Evolutionary conservation across 495 filamentous ascomycete species (phyloP).

Genomic region (Emericellopsis terricola): DNA sequence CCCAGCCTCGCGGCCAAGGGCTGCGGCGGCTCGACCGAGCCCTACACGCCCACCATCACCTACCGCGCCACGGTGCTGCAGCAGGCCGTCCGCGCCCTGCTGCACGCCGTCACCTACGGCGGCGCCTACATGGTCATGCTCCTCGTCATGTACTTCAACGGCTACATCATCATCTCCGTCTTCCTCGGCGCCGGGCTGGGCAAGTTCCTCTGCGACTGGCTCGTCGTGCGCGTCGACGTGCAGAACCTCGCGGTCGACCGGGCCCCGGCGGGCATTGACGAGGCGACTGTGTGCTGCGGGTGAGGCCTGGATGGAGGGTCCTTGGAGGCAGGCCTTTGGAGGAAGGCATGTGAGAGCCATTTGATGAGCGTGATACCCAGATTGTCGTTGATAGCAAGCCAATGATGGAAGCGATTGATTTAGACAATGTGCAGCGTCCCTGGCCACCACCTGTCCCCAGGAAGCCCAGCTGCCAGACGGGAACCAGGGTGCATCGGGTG

Average conservation of each 20-base stretch:
- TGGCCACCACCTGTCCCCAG: background rate
- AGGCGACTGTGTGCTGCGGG: slow-evolving; percentile 13
- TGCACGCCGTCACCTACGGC: slow-evolving; percentile 32
- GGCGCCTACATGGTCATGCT: slow-evolving; percentile 40
- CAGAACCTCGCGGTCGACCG: slow-evolving; percentile 6
- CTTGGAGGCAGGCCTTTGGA: no score
- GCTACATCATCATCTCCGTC: slow-evolving; percentile 39
- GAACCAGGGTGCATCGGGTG: no score
- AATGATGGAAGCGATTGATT: background rate
- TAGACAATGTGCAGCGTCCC: background rate
- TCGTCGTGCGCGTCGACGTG: background rate
- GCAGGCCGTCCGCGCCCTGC: slow-evolving; percentile 26
- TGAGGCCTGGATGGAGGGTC: slow-evolving; percentile 4
- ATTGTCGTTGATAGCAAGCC: background rate
- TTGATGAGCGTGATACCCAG: no score
- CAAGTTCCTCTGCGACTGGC: slow-evolving; percentile 27
- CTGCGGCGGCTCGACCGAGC: slow-evolving; percentile 4
- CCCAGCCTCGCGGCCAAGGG: slow-evolving; percentile 1
- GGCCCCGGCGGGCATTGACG: slow-evolving; percentile 5
- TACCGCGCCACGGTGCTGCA: slow-evolving; percentile 28
- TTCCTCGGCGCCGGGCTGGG: slow-evolving; percentile 31
- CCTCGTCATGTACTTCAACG: slow-evolving; percentile 36
- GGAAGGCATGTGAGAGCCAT: background rate
- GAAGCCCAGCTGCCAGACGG: background rate
- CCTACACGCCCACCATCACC: slow-evolving; percentile 9